These are phyloP conservation scores for Phascolomyces articulosus DNA, from an alignment of 371 early-diverging fungal genomes.

Conservation along the genomic window DNA sequence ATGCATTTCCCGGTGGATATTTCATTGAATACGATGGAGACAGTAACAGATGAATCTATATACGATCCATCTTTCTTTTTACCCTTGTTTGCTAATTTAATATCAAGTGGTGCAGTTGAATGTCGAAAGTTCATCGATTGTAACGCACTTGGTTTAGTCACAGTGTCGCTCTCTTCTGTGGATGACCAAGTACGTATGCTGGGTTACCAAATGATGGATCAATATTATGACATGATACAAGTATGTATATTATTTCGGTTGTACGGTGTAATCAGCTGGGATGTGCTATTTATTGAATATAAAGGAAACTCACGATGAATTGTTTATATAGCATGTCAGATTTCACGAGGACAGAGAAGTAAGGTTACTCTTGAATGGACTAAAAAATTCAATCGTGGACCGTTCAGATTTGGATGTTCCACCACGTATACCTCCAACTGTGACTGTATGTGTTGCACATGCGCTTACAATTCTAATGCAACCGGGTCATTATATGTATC, in stretches of 20 bases:
- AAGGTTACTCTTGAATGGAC: slow-evolving; percentile 61
- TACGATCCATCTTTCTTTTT: slow-evolving; percentile 79
- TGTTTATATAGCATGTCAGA: slow-evolving; percentile 29
- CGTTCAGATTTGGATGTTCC: slow-evolving; percentile 44
- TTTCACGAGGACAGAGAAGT: slow-evolving; percentile 72
- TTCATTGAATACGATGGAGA: slow-evolving; percentile 19
- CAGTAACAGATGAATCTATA: slow-evolving; percentile 3
- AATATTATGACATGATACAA: slow-evolving; percentile 61
- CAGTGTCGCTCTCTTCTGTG: slow-evolving; percentile 63
- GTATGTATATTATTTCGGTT: slow-evolving; percentile 30
- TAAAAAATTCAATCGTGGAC: slow-evolving; percentile 69
- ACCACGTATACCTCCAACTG: slow-evolving; percentile 67
- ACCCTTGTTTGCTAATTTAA: slow-evolving; percentile 67
- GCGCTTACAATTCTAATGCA: slow-evolving; percentile 61
- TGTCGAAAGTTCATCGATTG: slow-evolving; percentile 69
- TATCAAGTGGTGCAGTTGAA: slow-evolving; percentile 61
- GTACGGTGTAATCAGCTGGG: too few relatives aligned
- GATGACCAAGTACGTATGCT: slow-evolving; percentile 58
- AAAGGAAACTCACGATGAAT: neutral
- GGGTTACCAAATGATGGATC: slow-evolving; percentile 70
- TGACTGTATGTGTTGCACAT: slow-evolving; percentile 72
- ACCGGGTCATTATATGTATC: slow-evolving; percentile 79
- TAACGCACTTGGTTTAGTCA: slow-evolving; percentile 69
- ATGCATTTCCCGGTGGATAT: slow-evolving; percentile 56
- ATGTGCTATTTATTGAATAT: neutral